These are phyloP conservation scores for Lasiodiplodia sp. DNA, from an alignment of 2,329 filamentous ascomycete species.

Conservation along the genomic window DNA sequence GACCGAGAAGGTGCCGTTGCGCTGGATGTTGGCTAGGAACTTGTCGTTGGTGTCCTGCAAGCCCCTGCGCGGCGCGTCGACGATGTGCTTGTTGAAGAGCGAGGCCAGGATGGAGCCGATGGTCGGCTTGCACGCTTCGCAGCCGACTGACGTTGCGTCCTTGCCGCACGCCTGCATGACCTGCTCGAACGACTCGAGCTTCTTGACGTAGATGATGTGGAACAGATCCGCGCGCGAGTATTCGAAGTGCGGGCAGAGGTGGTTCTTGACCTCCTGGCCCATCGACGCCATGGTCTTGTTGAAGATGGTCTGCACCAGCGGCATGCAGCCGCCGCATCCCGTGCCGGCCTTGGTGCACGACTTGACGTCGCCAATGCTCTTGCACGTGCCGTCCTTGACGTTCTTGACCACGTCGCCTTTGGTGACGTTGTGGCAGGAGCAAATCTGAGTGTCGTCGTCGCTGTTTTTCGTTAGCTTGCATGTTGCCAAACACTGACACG, in stretches of 20 bases:
- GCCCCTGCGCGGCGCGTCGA: constrained; percentile 73
- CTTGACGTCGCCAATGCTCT: constrained; percentile 82
- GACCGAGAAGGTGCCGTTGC: constrained; percentile 90
- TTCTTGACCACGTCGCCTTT: constrained; percentile 78
- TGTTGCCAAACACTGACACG: neutral
- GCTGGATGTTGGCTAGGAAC: constrained; percentile 87
- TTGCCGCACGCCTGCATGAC: constrained; percentile 83
- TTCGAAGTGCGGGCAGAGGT: constrained; percentile 83
- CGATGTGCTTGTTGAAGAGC: constrained; percentile 83
- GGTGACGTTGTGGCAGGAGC: constrained; percentile 90
- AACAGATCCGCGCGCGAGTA: constrained; percentile 88
- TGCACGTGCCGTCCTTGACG: constrained; percentile 81
- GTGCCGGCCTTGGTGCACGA: constrained; percentile 91
- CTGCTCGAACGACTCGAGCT: constrained; percentile 72
- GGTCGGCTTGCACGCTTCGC: constrained; percentile 85
- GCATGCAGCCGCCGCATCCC: constrained; percentile 89
- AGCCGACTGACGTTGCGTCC: constrained; percentile 75
- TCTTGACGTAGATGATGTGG: constrained; percentile 85
- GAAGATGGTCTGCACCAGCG: constrained; percentile 87
- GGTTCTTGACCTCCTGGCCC: constrained; percentile 86
- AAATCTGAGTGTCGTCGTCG: constrained; percentile 85
- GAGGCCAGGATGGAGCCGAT: constrained; percentile 82
- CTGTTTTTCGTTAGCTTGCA: constrained; percentile 40
- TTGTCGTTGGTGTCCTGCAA: constrained; percentile 91
- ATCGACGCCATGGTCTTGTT: constrained; percentile 85